phyloP scores from a whole-genome alignment of 169 alveolate species.

The Plasmodium vinckei region DNA sequence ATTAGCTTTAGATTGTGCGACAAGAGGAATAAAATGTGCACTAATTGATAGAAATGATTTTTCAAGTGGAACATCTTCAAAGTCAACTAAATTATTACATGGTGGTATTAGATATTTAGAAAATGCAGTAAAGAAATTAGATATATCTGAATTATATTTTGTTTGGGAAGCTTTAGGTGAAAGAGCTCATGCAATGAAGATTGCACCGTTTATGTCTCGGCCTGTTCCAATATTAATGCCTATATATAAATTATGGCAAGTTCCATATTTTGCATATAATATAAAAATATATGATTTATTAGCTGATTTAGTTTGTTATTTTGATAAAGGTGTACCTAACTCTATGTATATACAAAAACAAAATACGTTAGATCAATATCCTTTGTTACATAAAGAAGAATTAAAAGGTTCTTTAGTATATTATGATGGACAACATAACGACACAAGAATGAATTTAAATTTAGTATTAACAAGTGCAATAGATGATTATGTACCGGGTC shows the following conservation, averaged over 20 bases:
- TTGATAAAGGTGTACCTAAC: constrained; percentile 88
- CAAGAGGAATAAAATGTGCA: constrained; percentile 94
- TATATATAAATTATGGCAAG: constrained; percentile 87
- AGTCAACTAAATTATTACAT: constrained; percentile 94
- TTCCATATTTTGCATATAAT: constrained; percentile 92
- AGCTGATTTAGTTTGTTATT: constrained; percentile 87
- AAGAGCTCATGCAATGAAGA: constrained; percentile 90
- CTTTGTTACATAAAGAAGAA: constrained; percentile 81
- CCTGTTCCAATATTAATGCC: constrained; percentile 92
- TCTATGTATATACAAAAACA: constrained; percentile 81
- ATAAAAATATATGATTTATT: constrained; percentile 90
- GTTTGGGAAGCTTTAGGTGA: constrained; percentile 95
- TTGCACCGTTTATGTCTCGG: constrained; percentile 91
- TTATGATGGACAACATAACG: constrained; percentile 95
- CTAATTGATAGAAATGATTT: constrained; percentile 93
- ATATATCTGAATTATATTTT: constrained; percentile 85
- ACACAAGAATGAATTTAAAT: constrained; percentile 90
- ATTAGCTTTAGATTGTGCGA: constrained; percentile 94
- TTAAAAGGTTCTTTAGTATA: constrained; percentile 88
- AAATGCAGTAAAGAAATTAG: constrained; percentile 87
- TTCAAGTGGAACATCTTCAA: constrained; percentile 95
- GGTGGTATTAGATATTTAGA: constrained; percentile 96
- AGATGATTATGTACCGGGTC: constrained; percentile 88
- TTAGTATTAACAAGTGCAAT: constrained; percentile 91
- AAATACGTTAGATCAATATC: constrained; percentile 81